These are phyloP conservation scores for Hymenoscyphus fructigenus DNA, from an alignment of 2,329 filamentous ascomycete genomes.

Conservation along the genomic window DNA sequence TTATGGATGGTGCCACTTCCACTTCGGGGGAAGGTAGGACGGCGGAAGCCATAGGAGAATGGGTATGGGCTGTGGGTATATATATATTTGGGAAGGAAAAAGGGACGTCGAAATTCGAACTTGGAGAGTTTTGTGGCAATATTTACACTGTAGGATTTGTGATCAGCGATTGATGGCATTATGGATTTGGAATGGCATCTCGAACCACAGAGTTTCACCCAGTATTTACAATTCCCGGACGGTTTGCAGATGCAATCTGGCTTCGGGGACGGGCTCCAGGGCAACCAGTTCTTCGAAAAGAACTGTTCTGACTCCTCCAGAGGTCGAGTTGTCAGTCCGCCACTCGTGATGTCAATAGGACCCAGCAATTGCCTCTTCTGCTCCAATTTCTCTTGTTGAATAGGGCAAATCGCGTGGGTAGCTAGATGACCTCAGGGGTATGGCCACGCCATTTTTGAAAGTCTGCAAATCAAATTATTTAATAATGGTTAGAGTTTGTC, in stretches of 20 bases:
- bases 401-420: neutral
- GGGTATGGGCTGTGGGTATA: neutral
- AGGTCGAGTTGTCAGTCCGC: neutral
- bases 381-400: neutral
- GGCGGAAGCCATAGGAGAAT: neutral
- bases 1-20: constrained; percentile 17
- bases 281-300: neutral
- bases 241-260: neutral
- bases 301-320: neutral
- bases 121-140: neutral
- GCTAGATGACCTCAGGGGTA: constrained; percentile 31
- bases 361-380: constrained; percentile 2
- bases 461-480: neutral
- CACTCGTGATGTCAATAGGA: neutral
- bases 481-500: neutral
- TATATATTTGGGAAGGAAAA: neutral
- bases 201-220: neutral
- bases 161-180: neutral
- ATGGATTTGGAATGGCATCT: neutral
- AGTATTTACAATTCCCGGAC: neutral
- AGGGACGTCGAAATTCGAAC: neutral
- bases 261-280: no score
- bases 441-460: constrained; percentile 33
- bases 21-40: neutral
- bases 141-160: neutral